Evolutionary conservation across 768 basidiomycete genomes (phyloP).

Genomic region (Mycena vitilis): DNA sequence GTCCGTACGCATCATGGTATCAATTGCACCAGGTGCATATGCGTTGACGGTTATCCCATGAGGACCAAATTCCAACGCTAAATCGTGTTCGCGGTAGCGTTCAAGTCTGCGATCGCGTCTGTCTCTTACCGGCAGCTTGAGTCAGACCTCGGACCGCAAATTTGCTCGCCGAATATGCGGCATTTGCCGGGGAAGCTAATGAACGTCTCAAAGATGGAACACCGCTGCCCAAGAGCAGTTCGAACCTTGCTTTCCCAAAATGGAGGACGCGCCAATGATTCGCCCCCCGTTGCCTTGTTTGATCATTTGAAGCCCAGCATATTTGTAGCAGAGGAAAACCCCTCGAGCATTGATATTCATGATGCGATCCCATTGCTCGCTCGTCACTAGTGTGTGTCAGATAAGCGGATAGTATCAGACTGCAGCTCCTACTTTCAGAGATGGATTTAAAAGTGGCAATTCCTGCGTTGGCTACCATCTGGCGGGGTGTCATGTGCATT

Average conservation of each 20-base stretch:
- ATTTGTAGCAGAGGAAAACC: slow-evolving; percentile 53
- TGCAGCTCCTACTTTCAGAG: not conserved
- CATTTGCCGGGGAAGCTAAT: slow-evolving; percentile 24
- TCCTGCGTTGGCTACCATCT: slow-evolving; percentile 46
- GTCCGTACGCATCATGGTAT: slow-evolving; percentile 13
- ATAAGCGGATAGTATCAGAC: not conserved
- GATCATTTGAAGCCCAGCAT: slow-evolving; percentile 53
- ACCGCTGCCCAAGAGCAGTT: not conserved
- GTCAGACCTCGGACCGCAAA: slow-evolving; percentile 39
- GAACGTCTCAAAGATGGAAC: slow-evolving; percentile 3
- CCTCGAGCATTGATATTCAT: slow-evolving; percentile 48
- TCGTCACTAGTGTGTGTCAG: slow-evolving; percentile 12
- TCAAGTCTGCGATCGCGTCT: too few relatives aligned
- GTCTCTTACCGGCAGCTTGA: slow-evolving; percentile 23
- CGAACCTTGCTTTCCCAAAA: slow-evolving; percentile 32
- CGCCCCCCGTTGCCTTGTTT: slow-evolving; percentile 52
- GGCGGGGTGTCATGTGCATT: slow-evolving; percentile 34
- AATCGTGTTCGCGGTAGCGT: too few relatives aligned
- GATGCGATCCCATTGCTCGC: slow-evolving; percentile 42
- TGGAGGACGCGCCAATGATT: slow-evolving; percentile 48
- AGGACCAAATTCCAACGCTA: slow-evolving; percentile 25
- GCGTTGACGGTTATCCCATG: slow-evolving; percentile 44
- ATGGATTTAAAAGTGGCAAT: slow-evolving; percentile 13
- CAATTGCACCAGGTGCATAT: slow-evolving; percentile 41
- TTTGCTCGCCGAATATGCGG: slow-evolving; percentile 45